Percentiles rank a stretch among this genome's conserved stretches.
phyloP scores from a whole-genome alignment of 345 rosid species.

The Zanthoxylum bungeanum region DNA sequence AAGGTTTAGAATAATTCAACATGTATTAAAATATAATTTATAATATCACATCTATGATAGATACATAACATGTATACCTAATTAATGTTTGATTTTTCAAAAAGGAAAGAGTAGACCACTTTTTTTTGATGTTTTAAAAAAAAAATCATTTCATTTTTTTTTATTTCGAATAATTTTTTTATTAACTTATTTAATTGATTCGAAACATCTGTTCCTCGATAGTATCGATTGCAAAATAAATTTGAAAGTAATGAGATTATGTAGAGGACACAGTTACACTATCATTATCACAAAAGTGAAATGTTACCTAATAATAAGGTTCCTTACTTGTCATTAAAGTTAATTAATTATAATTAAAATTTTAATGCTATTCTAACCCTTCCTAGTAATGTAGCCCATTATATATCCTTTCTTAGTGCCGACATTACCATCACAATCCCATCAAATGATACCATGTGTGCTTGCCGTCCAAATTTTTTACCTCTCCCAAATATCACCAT shows the following conservation, averaged over 20 bases:
- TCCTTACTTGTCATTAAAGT: background rate
- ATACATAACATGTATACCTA: background rate
- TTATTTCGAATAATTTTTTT: too few relatives aligned
- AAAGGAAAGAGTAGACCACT: too few relatives aligned
- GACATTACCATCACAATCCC: slow-evolving; percentile 16
- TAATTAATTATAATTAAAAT: background rate
- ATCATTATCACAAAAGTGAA: slow-evolving; percentile 8
- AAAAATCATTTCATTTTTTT: too few relatives aligned
- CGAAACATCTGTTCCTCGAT: too few relatives aligned
- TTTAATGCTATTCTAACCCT: background rate
- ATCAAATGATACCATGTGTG: slow-evolving; percentile 13
- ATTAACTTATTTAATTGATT: too few relatives aligned
- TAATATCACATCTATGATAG: background rate
- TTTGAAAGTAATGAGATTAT: background rate
- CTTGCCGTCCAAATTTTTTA: background rate
- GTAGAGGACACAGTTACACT: background rate
- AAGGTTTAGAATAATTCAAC: background rate
- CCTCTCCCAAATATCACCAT: background rate
- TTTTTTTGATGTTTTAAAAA: too few relatives aligned
- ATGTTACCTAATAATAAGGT: background rate
- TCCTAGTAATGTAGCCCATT: background rate
- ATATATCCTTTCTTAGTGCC: background rate
- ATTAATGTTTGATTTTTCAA: background rate
- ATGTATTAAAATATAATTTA: background rate
- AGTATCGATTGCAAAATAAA: too few relatives aligned